These are phyloP conservation scores for Pseudomonodictys pantanalensis DNA, from an alignment of 495 filamentous ascomycete genomes.

Conservation along the genomic window DNA sequence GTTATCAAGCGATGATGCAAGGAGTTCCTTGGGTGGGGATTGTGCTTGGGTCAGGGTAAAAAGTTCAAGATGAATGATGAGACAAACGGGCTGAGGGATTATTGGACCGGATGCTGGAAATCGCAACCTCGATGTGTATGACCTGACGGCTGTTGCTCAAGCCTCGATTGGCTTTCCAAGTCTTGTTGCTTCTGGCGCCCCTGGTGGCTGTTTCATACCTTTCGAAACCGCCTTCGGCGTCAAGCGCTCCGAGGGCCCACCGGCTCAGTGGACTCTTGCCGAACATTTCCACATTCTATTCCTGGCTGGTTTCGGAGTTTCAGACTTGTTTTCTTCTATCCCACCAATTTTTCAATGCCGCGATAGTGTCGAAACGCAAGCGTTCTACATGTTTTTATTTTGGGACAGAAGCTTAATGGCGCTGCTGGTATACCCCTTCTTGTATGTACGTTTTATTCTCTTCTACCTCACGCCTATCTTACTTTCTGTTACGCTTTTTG, in stretches of 20 bases:
- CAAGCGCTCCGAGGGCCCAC: slow-evolving; percentile 3
- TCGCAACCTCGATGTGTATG: too few relatives aligned
- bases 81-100: too few relatives aligned
- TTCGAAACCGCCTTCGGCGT: slow-evolving; percentile 11
- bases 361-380: background rate
- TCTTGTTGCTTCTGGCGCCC: background rate
- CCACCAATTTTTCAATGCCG: background rate
- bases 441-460: slow-evolving; percentile 29
- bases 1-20: background rate
- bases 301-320: slow-evolving; percentile 8
- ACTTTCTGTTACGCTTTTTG: slow-evolving; percentile 1
- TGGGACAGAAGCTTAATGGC: slow-evolving; percentile 2
- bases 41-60: too few relatives aligned
- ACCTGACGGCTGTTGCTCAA: background rate
- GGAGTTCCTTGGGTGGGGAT: too few relatives aligned
- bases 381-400: background rate
- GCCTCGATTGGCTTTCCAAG: background rate
- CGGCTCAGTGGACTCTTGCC: slow-evolving; percentile 3
- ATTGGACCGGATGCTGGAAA: too few relatives aligned
- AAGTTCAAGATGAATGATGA: too few relatives aligned
- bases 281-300: background rate
- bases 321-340: background rate
- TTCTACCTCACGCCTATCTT: slow-evolving; percentile 1
- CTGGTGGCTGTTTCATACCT: slow-evolving; percentile 30
- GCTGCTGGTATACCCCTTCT: slow-evolving; percentile 21